A percentile compares a stretch with the other conserved stretches of the same genome.
These are phyloP conservation scores for Cadophora gregata DNA, from an alignment of 2,329 filamentous ascomycete species.

Conservation along the genomic window DNA sequence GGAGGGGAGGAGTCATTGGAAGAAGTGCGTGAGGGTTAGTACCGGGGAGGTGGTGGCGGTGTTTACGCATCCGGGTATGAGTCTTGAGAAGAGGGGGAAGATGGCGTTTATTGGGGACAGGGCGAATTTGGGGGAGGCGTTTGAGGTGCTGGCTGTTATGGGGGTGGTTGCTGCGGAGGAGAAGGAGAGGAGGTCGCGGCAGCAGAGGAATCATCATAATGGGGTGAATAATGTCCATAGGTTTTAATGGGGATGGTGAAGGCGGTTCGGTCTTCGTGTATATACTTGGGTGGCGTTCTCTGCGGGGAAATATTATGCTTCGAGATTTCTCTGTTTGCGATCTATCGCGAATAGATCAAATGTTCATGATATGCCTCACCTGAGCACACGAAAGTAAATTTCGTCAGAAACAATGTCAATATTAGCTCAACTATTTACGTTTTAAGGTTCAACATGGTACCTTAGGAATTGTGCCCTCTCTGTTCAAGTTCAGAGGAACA, in stretches of 20 bases:
- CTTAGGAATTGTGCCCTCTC: no score
- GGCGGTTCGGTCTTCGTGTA: not conserved
- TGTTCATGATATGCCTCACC: no score
- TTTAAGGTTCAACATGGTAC: no score
- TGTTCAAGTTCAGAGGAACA: no score
- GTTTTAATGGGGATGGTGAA: not conserved
- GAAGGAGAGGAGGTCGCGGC: conserved; percentile 25
- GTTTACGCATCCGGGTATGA: conserved; percentile 29
- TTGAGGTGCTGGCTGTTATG: conserved; percentile 31
- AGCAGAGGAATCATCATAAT: conserved; percentile 10
- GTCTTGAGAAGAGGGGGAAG: conserved; percentile 34
- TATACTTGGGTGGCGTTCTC: not conserved
- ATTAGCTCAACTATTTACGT: no score
- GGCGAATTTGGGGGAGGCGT: conserved; percentile 28
- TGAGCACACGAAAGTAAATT: no score
- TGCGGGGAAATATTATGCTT: no score
- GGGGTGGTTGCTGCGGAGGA: conserved; percentile 30
- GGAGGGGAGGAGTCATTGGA: conserved; percentile 28
- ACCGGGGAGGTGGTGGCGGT: conserved; percentile 32
- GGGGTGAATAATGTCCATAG: not conserved
- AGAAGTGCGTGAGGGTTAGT: conserved; percentile 30
- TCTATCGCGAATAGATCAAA: no score
- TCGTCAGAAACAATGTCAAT: no score
- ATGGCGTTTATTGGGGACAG: conserved; percentile 33
- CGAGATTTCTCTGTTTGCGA: no score